Base-by-base conservation (phyloP, 2,329 filamentous ascomycete genomes). In the Trichoderma hamatum region DNA sequence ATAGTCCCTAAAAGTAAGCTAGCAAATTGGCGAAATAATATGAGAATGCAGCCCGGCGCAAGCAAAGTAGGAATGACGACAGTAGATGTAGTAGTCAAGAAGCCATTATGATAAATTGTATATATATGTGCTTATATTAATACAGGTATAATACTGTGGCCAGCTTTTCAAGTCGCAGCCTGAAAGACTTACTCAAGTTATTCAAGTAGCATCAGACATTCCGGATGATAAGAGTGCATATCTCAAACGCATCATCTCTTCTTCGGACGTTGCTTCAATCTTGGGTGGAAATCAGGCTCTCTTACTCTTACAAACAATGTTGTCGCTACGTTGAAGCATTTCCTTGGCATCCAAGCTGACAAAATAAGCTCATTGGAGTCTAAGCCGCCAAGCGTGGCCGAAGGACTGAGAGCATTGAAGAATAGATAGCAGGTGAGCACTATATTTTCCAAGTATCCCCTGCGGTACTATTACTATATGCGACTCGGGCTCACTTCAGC, bases 361-460 rank as follows among this genome's bases (percentile, higher is more conserved):
- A 69, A 9, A 1, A 24, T 76, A 7, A 72, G 69, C 26, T n/a
- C 77, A 5, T 62, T 70, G 4, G 65, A 69, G 1, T 63, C 68
- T 32, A 70, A 72, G 3, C 72, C 74, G 9, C 76, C 77, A 2
- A 5, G 49, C 1, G 72, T 74, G 9, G 73, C 74, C 19, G 63
- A 68, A 4, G 72, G 71, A 7, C 62, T n/a, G n/a, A 73, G 55
- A 52, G 56, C 1, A 71, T 81, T 67, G 65, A 75, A 34, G 58
- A 69, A 1, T 81, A 76, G 26, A 73, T 80, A 69, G 39, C 68
- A 77, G n/a, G 79, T 79, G 52, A 70, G 75, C n/a, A 52, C 70
- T 75, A 24, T 7, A 30, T 11, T 6, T 11, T 63, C 39, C 19
- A 34, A 59, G 24, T 16, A 32, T 43, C 7, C 16, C 24, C n/a